Base-by-base conservation (phyloP, 768 basidiomycete species). In the Suillus hirtellus region DNA sequence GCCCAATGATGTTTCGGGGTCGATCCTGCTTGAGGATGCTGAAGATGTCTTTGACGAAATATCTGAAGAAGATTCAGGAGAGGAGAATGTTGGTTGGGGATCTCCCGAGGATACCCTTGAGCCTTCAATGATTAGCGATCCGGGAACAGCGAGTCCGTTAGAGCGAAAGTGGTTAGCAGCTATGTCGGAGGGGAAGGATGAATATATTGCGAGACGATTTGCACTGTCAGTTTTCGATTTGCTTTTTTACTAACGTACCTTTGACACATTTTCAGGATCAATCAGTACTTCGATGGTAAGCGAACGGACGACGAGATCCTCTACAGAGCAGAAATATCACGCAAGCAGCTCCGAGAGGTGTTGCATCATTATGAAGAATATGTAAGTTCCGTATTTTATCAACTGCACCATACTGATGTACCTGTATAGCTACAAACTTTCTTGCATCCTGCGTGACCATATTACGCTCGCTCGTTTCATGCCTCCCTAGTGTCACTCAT, bases 281-380 rank as follows among this genome's bases (percentile, higher is more conserved):
- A 93, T 64, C 92, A 93, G 69, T 97, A 94, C 72, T 95, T 98
- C 69, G 94, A 99, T 68, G 96, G 96, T 14, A 92, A 89, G 74
- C 88, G 83, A 59, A 93, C 93, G 0, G 92, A 95, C 64, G 95
- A 97, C 67, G 96, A 98, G 75, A 96, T 98, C 63, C 80, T 96
- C n/a, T 93, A 89, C 73, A 82, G 89, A 44, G 93, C 95, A 0
- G 91, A 91, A 60, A 90, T 98, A 63, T 85, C 89, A 44, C 83
- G 91, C 69, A 92, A 89, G 70, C 90, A 96, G 68, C 78, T 99
- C 63, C 84, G 93, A 17, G 89, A 89, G 68, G 87, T 97, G 7
- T 74, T 97, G 40, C 87, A 90, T 69, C 84, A 92, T 67, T 99
- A 95, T 73, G 89, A 92, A 34, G 92, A 94, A 81, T 91, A 92